Evolutionary conservation across 2,329 filamentous ascomycete species (phyloP).

Genomic region (Pseudogymnoascus sp.): DNA sequence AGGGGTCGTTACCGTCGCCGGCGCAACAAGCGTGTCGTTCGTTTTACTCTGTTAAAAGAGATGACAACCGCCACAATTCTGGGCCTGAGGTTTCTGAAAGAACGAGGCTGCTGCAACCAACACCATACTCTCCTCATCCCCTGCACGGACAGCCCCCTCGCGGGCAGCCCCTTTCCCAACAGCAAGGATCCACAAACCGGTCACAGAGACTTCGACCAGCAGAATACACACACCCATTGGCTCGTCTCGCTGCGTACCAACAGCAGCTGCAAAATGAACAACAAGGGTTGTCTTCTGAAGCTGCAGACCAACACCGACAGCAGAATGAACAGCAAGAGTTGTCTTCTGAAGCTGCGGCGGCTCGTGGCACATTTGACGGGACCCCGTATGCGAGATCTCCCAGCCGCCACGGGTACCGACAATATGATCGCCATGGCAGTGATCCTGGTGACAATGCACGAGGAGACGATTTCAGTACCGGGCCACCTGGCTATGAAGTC

Average conservation of each 20-base stretch:
- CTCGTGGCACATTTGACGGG: background rate
- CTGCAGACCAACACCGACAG: background rate
- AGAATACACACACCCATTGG: background rate
- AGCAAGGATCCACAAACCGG: background rate
- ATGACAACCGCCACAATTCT: background rate
- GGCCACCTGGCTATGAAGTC: background rate
- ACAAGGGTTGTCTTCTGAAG: background rate
- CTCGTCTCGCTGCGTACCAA: background rate
- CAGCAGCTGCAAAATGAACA: background rate
- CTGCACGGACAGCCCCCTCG: too few relatives aligned
- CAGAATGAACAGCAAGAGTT: background rate
- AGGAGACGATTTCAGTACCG: background rate
- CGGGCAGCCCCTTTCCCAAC: too few relatives aligned
- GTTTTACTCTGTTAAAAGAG: background rate
- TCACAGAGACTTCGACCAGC: background rate
- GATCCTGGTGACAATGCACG: background rate
- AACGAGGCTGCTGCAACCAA: background rate
- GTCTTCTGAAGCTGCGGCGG: background rate
- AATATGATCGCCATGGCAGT: background rate
- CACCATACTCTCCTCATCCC: background rate
- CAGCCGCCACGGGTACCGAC: background rate
- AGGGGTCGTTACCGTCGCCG: too few relatives aligned
- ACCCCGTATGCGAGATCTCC: background rate
- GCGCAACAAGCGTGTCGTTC: background rate
- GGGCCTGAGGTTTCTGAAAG: background rate